Evolutionary conservation across 2,329 filamentous ascomycete species (phyloP).

Genomic region (Penicillium sp.): DNA sequence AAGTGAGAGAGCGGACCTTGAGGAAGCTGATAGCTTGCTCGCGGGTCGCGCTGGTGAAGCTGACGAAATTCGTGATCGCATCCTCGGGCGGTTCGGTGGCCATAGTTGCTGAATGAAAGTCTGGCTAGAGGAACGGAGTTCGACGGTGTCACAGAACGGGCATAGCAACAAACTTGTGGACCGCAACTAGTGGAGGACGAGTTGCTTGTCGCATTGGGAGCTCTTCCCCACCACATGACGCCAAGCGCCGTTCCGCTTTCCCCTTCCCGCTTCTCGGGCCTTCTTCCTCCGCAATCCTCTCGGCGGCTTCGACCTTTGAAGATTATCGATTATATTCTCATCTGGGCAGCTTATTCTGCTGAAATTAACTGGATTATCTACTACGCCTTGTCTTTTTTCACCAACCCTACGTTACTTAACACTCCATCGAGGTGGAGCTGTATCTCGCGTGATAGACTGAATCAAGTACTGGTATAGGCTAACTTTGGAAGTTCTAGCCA

Average conservation of each 20-base stretch:
- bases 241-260: slow-evolving; percentile 29
- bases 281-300: not conserved
- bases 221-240: slow-evolving; percentile 38
- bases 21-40: slow-evolving; percentile 50
- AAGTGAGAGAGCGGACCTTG: slow-evolving; percentile 38
- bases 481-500: too few species aligned
- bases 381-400: too few species aligned
- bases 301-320: not conserved
- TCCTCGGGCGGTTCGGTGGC: slow-evolving; percentile 49
- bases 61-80: slow-evolving; percentile 49
- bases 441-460: too few species aligned
- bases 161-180: slow-evolving; percentile 4
- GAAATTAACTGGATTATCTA: too few species aligned
- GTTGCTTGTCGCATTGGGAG: slow-evolving; percentile 19
- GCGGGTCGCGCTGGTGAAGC: slow-evolving; percentile 48
- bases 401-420: too few species aligned
- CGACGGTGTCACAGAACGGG: slow-evolving; percentile 3
- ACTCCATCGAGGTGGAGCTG: too few species aligned
- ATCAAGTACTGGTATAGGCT: too few species aligned
- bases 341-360: too few species aligned
- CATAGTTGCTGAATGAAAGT: slow-evolving; percentile 33
- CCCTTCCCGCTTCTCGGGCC: not conserved
- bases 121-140: not conserved
- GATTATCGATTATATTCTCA: too few species aligned
- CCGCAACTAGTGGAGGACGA: slow-evolving; percentile 8